Conservation (phyloP, 1,284 basidiomycete genomes). For the Neonothopanus nambi region DNA sequence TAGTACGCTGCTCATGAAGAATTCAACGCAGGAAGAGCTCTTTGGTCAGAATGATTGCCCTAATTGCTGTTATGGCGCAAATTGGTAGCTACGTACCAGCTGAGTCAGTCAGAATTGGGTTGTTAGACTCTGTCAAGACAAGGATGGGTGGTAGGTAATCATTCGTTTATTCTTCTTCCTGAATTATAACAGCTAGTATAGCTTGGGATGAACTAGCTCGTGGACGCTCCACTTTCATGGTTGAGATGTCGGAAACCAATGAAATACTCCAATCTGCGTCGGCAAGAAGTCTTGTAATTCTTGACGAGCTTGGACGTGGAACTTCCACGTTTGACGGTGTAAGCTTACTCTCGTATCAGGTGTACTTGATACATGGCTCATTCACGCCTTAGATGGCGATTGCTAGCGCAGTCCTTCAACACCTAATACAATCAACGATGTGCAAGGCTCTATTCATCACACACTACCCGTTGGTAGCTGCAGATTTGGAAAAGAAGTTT, state of each 20-base stretch:
- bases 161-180: slow-evolving; percentile 3
- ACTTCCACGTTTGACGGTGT: slow-evolving; percentile 87
- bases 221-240: slow-evolving; percentile 93
- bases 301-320: slow-evolving; percentile 85
- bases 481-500: slow-evolving; percentile 54
- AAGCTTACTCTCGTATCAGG: slow-evolving; percentile 27
- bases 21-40: slow-evolving; percentile 63
- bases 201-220: slow-evolving; percentile 85
- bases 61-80: slow-evolving; percentile 71
- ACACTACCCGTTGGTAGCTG: slow-evolving; percentile 81
- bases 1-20: neutral
- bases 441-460: slow-evolving; percentile 94
- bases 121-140: slow-evolving; percentile 85
- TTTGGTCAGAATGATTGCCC: slow-evolving; percentile 71
- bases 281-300: slow-evolving; percentile 74
- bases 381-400: slow-evolving; percentile 69
- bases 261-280: slow-evolving; percentile 84
- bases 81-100: slow-evolving; percentile 79
- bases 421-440: slow-evolving; percentile 61
- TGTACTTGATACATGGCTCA: neutral
- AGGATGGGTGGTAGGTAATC: slow-evolving; percentile 73
- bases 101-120: slow-evolving; percentile 63
- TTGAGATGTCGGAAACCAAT: slow-evolving; percentile 92
- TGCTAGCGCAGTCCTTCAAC: slow-evolving; percentile 76
- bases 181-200: slow-evolving; percentile 27